Evolutionary conservation across 805 yeast genomes (phyloP).

Genomic region (Wickerhamiella cacticola): DNA sequence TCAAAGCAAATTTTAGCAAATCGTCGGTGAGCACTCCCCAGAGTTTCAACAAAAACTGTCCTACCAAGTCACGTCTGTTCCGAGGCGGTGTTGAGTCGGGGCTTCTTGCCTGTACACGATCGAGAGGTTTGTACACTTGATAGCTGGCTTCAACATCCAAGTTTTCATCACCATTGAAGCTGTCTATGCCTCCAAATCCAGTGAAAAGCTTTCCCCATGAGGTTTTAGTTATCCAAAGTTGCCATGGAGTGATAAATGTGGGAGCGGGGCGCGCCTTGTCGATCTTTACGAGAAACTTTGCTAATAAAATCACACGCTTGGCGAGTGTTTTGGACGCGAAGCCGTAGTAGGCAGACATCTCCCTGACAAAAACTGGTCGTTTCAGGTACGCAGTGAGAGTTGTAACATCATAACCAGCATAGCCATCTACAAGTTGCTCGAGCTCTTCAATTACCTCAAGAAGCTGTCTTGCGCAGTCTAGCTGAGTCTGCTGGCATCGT

Average conservation of each 20-base stretch:
- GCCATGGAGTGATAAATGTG: conserved; percentile 15
- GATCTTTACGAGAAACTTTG: conserved; percentile 12
- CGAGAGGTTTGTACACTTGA: conserved; percentile 8
- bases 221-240: not conserved
- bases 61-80: conserved; percentile 19
- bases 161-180: conserved; percentile 2
- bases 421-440: not conserved
- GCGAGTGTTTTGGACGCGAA: conserved; percentile 7
- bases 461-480: not conserved
- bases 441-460: not conserved
- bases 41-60: conserved; percentile 10
- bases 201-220: not conserved
- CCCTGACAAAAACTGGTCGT: conserved; percentile 1
- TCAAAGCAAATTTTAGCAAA: conserved; percentile 21
- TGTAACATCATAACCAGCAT: not conserved
- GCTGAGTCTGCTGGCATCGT: not conserved
- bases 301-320: conserved; percentile 6
- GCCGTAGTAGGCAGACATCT: conserved; percentile 10
- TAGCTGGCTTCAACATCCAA: not conserved
- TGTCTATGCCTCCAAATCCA: not conserved
- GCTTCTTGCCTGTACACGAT: conserved; percentile 18
- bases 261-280: conserved; percentile 19
- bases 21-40: conserved; percentile 13
- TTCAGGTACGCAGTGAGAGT: not conserved
- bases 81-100: conserved; percentile 26